Evolutionary conservation across 805 yeast genomes (phyloP), one percentile per base, ranked within the genome.

Genomic region (Wickerhamomyces bisporus): DNA sequence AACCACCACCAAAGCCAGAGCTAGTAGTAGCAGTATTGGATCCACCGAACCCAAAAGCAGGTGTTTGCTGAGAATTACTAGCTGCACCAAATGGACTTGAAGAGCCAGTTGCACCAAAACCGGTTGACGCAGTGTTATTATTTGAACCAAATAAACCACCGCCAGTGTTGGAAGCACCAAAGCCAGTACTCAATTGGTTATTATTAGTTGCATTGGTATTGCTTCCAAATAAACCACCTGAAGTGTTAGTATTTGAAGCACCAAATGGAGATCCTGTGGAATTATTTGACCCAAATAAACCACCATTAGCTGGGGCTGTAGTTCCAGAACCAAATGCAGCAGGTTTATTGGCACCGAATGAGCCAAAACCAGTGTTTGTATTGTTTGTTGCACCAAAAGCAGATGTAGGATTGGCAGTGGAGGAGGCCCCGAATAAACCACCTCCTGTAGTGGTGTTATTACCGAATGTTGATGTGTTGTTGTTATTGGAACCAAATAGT

Each of bases 221-320:
- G 40, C 49, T 55, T 16, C 77, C 78, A 52, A 75, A 75, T 39
- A 71, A 52, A 4, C 74, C 72, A 13, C 70, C 68, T n/a, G 60
- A 55, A 10, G 58, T 42, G 31, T 45, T 47, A 43, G 50, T 47
- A 39, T 48, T 56, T 38, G 45, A 45, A n/a, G 60, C 49, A 24
- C 79, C 76, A 58, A 74, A 72, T 21, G 66, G 57, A n/a, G 58
- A 54, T 32, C 53, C 35, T 24, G 52, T 50, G 10, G 55, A 50
- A 18, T 58, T 48, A 30, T 47, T 44, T 27, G 47, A 37, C 40
- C 46, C 50, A 34, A 35, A 49, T 36, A 30, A 44, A 13, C 60
- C 57, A 21, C 24, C 24, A 10, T 10, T 21, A 21, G 24, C 24
- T 7, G 24, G 24, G 10, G 24, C 24, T 21, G 24, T 21, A 21